Conservation (phyloP, 2,329 filamentous ascomycete genomes). For the Diaporthe aspalathi region DNA sequence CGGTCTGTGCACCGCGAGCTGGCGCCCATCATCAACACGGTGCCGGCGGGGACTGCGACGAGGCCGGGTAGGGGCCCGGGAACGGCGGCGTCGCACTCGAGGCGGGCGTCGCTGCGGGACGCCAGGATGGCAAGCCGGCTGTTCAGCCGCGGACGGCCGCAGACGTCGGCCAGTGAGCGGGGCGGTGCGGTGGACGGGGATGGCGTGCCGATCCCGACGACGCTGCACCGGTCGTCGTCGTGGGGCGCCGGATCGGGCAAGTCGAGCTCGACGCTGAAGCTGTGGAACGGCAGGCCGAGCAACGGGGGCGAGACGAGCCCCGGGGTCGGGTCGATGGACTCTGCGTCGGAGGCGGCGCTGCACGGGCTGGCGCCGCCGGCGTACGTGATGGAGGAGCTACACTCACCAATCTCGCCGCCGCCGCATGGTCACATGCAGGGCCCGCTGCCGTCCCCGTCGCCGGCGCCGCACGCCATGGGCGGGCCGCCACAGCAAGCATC, state of each 20-base stretch:
- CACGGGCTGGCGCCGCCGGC: slow-evolving; percentile 37
- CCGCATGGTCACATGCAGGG: slow-evolving; percentile 19
- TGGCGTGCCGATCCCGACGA: slow-evolving; percentile 46
- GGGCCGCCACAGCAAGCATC: slow-evolving; percentile 35
- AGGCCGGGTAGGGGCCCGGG: slow-evolving; percentile 36
- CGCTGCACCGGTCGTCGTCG: slow-evolving; percentile 43
- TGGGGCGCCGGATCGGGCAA: slow-evolving; percentile 44
- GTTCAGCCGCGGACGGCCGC: slow-evolving; percentile 33
- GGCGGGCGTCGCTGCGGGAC: slow-evolving; percentile 33
- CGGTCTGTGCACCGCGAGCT: slow-evolving; percentile 72
- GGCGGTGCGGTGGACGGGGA: slow-evolving; percentile 45
- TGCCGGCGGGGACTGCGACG: slow-evolving; percentile 41
- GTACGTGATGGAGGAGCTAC: slow-evolving; percentile 31
- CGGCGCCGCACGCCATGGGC: slow-evolving; percentile 17
- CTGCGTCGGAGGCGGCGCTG: slow-evolving; percentile 36
- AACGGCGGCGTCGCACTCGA: slow-evolving; percentile 29
- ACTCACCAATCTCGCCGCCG: slow-evolving; percentile 16
- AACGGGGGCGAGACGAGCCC: slow-evolving; percentile 38
- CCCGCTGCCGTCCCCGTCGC: slow-evolving; percentile 4
- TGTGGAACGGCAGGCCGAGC: slow-evolving; percentile 45
- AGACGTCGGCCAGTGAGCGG: slow-evolving; percentile 32
- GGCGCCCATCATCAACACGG: slow-evolving; percentile 58
- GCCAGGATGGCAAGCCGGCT: slow-evolving; percentile 22
- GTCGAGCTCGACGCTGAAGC: slow-evolving; percentile 49
- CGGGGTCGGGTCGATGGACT: slow-evolving; percentile 32